phyloP scores from a whole-genome alignment of 2,329 filamentous ascomycete genomes.

The Talaromyces sp. region DNA sequence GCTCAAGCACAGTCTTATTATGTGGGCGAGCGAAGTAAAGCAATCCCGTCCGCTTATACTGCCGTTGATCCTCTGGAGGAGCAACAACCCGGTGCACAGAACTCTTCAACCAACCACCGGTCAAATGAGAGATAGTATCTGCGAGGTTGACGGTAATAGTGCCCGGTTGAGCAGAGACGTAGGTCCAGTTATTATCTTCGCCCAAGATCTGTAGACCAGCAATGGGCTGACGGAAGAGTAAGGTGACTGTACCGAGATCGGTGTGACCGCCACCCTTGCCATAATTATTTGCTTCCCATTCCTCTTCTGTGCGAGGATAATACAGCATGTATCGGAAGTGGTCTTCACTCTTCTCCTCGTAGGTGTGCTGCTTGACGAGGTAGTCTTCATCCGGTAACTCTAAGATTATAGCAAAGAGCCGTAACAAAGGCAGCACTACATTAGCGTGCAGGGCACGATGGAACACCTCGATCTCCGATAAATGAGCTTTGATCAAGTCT shows the following conservation, averaged over 20 bases:
- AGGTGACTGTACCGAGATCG: slow-evolving; percentile 55
- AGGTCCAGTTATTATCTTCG: slow-evolving; percentile 50
- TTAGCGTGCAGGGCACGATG: slow-evolving; percentile 17
- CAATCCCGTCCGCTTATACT: slow-evolving; percentile 44
- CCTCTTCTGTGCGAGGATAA: slow-evolving; percentile 48
- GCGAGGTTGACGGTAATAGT: slow-evolving; percentile 53
- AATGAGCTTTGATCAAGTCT: slow-evolving; percentile 47
- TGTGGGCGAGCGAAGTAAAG: slow-evolving; percentile 46
- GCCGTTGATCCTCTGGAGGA: slow-evolving; percentile 48
- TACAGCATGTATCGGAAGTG: slow-evolving; percentile 63
- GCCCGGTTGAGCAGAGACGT: slow-evolving; percentile 49
- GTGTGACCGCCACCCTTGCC: slow-evolving; percentile 54
- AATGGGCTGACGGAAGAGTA: slow-evolving; percentile 59
- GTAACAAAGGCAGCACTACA: slow-evolving; percentile 46
- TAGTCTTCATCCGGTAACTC: slow-evolving; percentile 59
- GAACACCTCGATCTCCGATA: slow-evolving; percentile 57
- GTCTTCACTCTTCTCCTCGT: slow-evolving; percentile 57
- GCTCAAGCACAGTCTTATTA: slow-evolving; percentile 13
- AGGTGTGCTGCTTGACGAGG: slow-evolving; percentile 55
- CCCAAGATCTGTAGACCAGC: slow-evolving; percentile 57
- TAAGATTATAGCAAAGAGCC: slow-evolving; percentile 60
- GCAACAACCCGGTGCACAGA: slow-evolving; percentile 51
- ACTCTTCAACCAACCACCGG: slow-evolving; percentile 50
- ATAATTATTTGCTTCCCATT: slow-evolving; percentile 44
- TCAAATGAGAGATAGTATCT: slow-evolving; percentile 50